These are phyloP conservation scores for Protomyces inouyei DNA, from an alignment of 1,139 yeast genomes.

Conservation along the genomic window DNA sequence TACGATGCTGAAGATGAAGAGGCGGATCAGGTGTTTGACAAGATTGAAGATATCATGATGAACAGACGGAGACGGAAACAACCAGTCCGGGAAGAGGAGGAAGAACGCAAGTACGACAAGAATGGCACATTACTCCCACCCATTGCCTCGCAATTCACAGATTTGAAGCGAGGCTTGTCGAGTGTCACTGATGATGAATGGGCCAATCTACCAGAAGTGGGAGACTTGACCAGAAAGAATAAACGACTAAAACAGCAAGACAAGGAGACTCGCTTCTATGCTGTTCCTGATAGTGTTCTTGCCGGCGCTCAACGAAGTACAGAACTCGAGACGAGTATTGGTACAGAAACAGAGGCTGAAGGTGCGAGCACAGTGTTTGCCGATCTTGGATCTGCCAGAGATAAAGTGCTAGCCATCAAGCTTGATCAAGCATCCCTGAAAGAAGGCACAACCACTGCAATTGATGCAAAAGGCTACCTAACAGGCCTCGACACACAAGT, in stretches of 20 bases:
- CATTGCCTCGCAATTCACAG: slow-evolving; percentile 47
- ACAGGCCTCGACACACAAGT: slow-evolving; percentile 40
- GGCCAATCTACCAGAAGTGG: slow-evolving; percentile 79
- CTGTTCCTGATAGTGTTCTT: slow-evolving; percentile 70
- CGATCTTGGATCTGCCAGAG: slow-evolving; percentile 52
- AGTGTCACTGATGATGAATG: slow-evolving; percentile 66
- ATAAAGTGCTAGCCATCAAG: slow-evolving; percentile 49
- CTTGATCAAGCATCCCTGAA: slow-evolving; percentile 42
- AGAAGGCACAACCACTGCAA: slow-evolving; percentile 32
- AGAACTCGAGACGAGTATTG: slow-evolving; percentile 31
- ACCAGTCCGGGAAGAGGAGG: slow-evolving; percentile 9
- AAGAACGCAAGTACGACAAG: slow-evolving; percentile 32
- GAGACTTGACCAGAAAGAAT: slow-evolving; percentile 76
- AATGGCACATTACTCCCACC: slow-evolving; percentile 35
- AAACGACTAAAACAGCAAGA: slow-evolving; percentile 63
- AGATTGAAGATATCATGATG: slow-evolving; percentile 56
- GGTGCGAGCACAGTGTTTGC: slow-evolving; percentile 46
- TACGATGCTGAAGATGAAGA: slow-evolving; percentile 59
- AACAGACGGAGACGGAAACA: slow-evolving; percentile 40
- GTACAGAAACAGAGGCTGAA: slow-evolving; percentile 31
- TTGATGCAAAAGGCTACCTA: slow-evolving; percentile 44
- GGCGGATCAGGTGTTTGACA: slow-evolving; percentile 66
- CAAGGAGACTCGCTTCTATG: slow-evolving; percentile 61
- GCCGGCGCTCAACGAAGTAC: slow-evolving; percentile 39
- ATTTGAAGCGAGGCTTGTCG: slow-evolving; percentile 60